phyloP scores from a whole-genome alignment of 2,329 filamentous ascomycete genomes.

The Botryotinia convoluta region DNA sequence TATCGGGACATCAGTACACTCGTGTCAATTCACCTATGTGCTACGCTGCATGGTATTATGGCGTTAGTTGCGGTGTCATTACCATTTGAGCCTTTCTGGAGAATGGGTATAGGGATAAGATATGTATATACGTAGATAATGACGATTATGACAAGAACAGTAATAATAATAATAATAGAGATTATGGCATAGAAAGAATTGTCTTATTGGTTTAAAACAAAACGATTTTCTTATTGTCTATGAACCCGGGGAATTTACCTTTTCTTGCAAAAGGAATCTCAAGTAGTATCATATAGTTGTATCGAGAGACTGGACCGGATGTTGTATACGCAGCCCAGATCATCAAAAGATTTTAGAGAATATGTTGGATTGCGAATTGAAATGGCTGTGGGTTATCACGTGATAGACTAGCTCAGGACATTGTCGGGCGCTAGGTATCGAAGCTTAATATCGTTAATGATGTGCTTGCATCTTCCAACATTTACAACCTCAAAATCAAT shows the following conservation, averaged over 20 bases:
- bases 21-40: too few species aligned
- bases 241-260: too few species aligned
- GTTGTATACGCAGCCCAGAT: background rate
- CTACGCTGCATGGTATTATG: too few species aligned
- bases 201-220: background rate
- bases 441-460: conserved; percentile 8
- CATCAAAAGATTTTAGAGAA: background rate
- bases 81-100: conserved; percentile 41
- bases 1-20: too few species aligned
- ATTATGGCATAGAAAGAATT: background rate
- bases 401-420: conserved; percentile 1
- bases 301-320: background rate
- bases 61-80: too few species aligned
- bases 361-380: background rate
- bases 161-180: background rate
- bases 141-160: background rate
- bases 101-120: conserved; percentile 13
- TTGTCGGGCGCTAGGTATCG: background rate
- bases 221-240: background rate
- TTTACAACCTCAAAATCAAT: conserved; percentile 8
- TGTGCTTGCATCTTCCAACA: conserved; percentile 14
- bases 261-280: background rate
- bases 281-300: background rate
- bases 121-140: background rate
- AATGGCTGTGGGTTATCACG: background rate